phyloP scores from a whole-genome alignment of 2,329 filamentous ascomycete species.

The Colletotrichum somersetense region DNA sequence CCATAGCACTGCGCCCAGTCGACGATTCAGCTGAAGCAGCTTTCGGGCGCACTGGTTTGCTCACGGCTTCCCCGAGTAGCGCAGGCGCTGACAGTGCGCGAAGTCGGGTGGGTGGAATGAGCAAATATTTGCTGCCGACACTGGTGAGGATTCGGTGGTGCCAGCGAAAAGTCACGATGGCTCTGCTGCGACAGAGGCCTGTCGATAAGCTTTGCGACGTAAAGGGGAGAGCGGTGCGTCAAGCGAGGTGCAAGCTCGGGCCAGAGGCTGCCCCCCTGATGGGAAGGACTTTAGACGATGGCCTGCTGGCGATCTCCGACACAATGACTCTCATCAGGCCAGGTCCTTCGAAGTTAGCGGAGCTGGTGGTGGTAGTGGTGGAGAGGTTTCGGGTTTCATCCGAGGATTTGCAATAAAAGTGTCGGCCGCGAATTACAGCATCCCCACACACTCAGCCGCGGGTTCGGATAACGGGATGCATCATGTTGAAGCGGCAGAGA shows the following conservation, averaged over 20 bases:
- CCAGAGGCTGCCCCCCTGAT: constrained; percentile 5
- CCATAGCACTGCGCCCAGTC: not conserved
- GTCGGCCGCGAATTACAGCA: constrained; percentile 19
- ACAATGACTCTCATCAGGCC: constrained; percentile 18
- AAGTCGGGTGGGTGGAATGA: constrained; percentile 14
- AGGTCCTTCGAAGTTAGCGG: constrained; percentile 16
- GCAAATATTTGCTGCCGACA: constrained; percentile 12
- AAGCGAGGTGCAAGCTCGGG: constrained; percentile 10
- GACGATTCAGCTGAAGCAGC: constrained; percentile 15
- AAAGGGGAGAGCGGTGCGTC: constrained; percentile 23
- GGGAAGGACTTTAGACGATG: constrained; percentile 10
- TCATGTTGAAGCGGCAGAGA: not conserved
- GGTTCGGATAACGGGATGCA: constrained; percentile 18
- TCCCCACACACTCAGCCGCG: not conserved
- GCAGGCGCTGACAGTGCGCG: not conserved
- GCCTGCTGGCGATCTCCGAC: constrained; percentile 24
- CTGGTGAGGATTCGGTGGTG: constrained; percentile 31
- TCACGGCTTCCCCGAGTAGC: not conserved
- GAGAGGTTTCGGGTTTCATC: constrained; percentile 32
- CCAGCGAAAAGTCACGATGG: constrained; percentile 20
- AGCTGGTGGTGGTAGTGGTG: constrained; percentile 18
- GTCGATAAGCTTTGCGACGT: constrained; percentile 11
- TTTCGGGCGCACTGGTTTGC: constrained; percentile 21
- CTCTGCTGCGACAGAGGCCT: constrained; percentile 36
- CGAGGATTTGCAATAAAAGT: constrained; percentile 29